Conservation (phyloP, 345 rosid species). For the Isatis tinctoria region DNA sequence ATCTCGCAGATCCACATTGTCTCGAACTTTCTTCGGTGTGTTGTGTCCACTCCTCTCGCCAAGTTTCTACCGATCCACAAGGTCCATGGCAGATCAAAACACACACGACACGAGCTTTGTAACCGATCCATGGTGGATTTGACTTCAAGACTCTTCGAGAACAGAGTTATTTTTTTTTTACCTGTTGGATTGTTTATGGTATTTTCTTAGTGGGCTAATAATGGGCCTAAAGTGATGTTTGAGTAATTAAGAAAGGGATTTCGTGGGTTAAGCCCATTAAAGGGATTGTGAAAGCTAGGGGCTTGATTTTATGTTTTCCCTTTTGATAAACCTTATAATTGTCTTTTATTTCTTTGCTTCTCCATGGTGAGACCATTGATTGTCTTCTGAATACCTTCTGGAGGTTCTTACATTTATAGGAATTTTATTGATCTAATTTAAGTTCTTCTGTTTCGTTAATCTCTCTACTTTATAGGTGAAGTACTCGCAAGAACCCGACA, state of each 20-base stretch:
- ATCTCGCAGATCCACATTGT: neutral
- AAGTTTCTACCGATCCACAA: neutral
- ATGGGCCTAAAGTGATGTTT: neutral
- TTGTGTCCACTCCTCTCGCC: neutral
- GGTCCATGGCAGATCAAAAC: neutral
- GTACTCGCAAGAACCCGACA: constrained; percentile 72
- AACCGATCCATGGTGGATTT: no score
- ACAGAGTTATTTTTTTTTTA: no score
- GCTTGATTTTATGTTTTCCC: neutral
- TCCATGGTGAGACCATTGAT: neutral
- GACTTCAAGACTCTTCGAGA: no score
- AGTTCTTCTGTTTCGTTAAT: neutral
- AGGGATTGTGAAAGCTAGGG: neutral
- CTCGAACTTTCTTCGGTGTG: neutral
- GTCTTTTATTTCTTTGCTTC: no score
- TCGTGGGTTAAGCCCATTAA: neutral
- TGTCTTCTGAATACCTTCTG: neutral
- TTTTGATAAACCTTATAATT: no score
- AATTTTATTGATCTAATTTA: neutral
- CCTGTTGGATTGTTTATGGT: neutral
- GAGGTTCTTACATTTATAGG: neutral
- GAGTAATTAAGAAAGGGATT: neutral
- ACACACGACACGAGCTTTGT: neutral
- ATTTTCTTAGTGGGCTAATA: neutral
- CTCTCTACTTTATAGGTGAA: constrained; percentile 47